Evolutionary conservation across 805 yeast species (phyloP), one percentile per base, ranked within the genome.

Genomic region (Candida incommunis): DNA sequence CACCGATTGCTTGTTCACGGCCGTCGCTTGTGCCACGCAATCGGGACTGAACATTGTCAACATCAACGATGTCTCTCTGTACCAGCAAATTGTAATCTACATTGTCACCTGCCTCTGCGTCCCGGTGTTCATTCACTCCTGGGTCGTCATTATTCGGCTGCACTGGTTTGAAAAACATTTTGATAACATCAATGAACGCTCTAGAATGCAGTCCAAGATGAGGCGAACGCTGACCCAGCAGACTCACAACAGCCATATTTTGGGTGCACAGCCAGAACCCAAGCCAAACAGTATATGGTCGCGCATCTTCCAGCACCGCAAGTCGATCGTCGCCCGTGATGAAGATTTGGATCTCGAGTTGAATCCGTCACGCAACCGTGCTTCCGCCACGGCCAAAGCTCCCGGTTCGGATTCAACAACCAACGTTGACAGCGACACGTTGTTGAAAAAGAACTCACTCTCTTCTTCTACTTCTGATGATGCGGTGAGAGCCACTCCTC

Each of bases 111-210:
- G 76, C 50, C 53, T 86, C 20, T 74, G 94, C 3, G 87, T 95
- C 0, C 97, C 97, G 1, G 83, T 92, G 20, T 80, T 81, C 57
- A 84, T 94, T 45, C 94, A 92, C 59, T 76, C 94, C 0, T 71
- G 75, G 1, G 66, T 92, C 27, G 78, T 86, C 5, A 76, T 85
- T 50, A 66, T 88, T 7, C 72, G 98, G 43, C 66, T 92, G 41
- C 84, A 83, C 59, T 83, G 95, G 85, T 92, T 84, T 62, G 95
- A 87, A 59, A 74, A 85, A 51, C 74, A 80, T 53, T 86, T 92
- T 62, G 90, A 85, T 58, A 76, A 80, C 52, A 88, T 92, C 59
- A 80, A 80, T 49, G 75, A 70, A 48, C 71, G 72, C 44, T 84
- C 96, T n/a, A 83, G 82, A 56, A 59, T 75, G 48, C 82, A 88